Percentiles rank a stretch among this genome's conserved stretches.
Conservation (phyloP, 1,284 basidiomycete species). For the Cystobasidium pallidum region DNA sequence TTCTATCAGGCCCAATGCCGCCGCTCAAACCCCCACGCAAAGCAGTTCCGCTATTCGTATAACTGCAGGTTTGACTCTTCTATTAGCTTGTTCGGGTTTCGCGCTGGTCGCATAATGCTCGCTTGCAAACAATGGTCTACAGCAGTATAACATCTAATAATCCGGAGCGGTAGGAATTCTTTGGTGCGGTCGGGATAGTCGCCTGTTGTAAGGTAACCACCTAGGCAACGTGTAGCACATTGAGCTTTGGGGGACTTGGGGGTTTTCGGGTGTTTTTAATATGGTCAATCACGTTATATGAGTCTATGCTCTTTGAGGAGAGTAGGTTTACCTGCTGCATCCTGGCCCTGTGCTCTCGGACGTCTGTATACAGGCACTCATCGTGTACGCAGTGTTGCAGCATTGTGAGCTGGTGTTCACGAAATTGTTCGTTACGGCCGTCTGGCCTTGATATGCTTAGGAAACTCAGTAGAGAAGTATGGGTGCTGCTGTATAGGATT, state of each 20-base stretch:
- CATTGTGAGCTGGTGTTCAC: no score
- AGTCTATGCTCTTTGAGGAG: no score
- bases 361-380: no score
- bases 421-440: no score
- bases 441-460: no score
- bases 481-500: no score
- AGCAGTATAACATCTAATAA: not conserved
- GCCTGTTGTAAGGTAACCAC: not conserved
- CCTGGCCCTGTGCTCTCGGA: no score
- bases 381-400: no score
- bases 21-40: slow-evolving; percentile 1
- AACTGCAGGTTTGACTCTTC: slow-evolving; percentile 2
- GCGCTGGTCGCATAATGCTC: slow-evolving; percentile 28
- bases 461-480: no score
- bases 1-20: slow-evolving; percentile 16
- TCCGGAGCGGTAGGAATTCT: not conserved
- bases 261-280: no score
- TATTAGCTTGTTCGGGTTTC: slow-evolving; percentile 21
- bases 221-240: slow-evolving; percentile 23
- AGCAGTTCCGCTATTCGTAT: not conserved
- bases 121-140: not conserved
- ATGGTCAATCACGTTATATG: no score
- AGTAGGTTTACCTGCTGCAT: no score
- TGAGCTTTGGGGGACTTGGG: not conserved
- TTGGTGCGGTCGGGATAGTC: not conserved